Conservation (phyloP, 164 flowering plant genomes). For the Stephania yunnanensis region DNA sequence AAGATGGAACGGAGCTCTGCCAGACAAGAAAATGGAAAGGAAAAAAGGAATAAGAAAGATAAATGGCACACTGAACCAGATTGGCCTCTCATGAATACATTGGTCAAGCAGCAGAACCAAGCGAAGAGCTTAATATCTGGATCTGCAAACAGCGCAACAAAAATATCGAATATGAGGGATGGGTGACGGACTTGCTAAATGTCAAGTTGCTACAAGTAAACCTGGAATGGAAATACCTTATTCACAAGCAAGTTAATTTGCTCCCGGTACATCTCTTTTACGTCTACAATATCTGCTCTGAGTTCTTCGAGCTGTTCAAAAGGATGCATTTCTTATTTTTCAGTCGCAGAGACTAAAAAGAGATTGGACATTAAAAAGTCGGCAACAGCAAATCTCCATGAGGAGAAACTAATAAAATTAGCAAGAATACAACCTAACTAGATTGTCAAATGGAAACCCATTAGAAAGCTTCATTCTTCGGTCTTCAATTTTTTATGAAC, state of each 20-base stretch:
- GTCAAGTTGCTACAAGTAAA: background rate
- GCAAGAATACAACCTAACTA: background rate
- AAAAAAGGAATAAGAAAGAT: background rate
- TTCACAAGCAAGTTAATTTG: constrained; percentile 95
- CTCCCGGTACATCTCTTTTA: constrained; percentile 99
- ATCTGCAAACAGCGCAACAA: constrained; percentile 33
- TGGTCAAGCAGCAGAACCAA: constrained; percentile 22
- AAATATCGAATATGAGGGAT: background rate
- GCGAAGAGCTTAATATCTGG: constrained; percentile 43
- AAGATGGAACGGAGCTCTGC: background rate
- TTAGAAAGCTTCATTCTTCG: background rate
- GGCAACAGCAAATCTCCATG: background rate
- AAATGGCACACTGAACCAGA: background rate
- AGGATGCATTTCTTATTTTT: constrained; percentile 6
- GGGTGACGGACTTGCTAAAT: background rate
- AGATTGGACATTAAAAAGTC: background rate
- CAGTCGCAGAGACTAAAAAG: background rate
- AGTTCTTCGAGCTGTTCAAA: constrained; percentile 89
- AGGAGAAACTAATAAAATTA: background rate
- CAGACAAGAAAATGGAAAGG: background rate
- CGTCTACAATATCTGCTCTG: constrained; percentile 83
- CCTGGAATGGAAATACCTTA: constrained; percentile 40
- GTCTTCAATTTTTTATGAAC: background rate
- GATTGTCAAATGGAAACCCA: background rate
- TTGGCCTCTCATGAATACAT: background rate